Percentiles rank a stretch among this genome's conserved stretches.
These are phyloP conservation scores for Phytophthora pini DNA, from an alignment of 352 stramenopile species.

Conservation along the genomic window DNA sequence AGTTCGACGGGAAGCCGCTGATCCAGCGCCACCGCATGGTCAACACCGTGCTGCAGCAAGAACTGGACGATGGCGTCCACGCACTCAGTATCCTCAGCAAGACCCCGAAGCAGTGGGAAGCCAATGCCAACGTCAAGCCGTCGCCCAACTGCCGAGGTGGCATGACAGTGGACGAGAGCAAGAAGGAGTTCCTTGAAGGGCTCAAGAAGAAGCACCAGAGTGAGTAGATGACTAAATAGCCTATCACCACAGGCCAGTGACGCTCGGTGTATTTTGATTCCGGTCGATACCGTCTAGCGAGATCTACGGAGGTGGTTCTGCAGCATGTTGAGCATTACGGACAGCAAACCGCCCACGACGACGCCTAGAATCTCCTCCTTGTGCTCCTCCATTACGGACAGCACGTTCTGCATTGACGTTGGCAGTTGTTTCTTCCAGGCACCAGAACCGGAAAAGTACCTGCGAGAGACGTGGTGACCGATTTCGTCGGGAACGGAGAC, in stretches of 20 bases:
- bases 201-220: slow-evolving; percentile 33
- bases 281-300: slow-evolving; percentile 12
- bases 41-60: slow-evolving; percentile 87
- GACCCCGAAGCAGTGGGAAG: slow-evolving; percentile 92
- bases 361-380: slow-evolving; percentile 79
- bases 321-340: slow-evolving; percentile 76
- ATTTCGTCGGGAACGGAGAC: slow-evolving; percentile 67
- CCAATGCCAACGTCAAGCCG: slow-evolving; percentile 52
- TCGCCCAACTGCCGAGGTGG: slow-evolving; percentile 80
- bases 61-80: slow-evolving; percentile 91
- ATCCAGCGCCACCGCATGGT: slow-evolving; percentile 93
- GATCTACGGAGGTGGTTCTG: slow-evolving; percentile 60
- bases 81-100: slow-evolving; percentile 96
- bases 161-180: slow-evolving; percentile 74
- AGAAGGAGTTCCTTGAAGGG: slow-evolving; percentile 65
- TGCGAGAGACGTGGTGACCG: slow-evolving; percentile 42
- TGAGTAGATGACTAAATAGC: slow-evolving; percentile 10
- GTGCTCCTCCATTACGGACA: slow-evolving; percentile 62
- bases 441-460: slow-evolving; percentile 22
- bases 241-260: neutral
- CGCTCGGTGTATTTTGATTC: neutral
- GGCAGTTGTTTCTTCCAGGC: slow-evolving; percentile 58
- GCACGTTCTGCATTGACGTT: slow-evolving; percentile 42
- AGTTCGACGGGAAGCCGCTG: slow-evolving; percentile 90
- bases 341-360: slow-evolving; percentile 73